Evolutionary conservation across 805 yeast genomes (phyloP).

Genomic region (Hanseniaspora lindneri): DNA sequence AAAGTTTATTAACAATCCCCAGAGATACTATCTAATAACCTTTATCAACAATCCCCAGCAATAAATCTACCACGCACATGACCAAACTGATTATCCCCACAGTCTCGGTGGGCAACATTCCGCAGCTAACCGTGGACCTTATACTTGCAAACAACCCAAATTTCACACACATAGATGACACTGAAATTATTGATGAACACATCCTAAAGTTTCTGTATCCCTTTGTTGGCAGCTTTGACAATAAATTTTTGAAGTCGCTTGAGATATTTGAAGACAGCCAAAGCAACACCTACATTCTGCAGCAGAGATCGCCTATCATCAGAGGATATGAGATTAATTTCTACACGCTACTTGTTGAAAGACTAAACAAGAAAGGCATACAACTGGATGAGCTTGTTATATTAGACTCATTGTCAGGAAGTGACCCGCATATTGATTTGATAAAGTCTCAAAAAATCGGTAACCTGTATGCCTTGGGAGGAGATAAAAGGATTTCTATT

Average conservation of each 20-base stretch:
- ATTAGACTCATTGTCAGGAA: constrained; percentile 60
- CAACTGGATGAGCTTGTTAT: constrained; percentile 40
- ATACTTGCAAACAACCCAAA: constrained; percentile 49
- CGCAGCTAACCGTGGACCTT: constrained; percentile 70
- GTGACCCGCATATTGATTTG: constrained; percentile 28
- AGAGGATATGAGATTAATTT: constrained; percentile 46
- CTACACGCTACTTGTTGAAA: constrained; percentile 38
- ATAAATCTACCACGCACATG: too few species aligned
- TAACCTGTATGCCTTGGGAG: constrained; percentile 7
- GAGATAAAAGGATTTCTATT: constrained; percentile 1
- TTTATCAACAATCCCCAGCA: too few species aligned
- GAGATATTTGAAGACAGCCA: constrained; percentile 46
- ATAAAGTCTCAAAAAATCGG: constrained; percentile 17
- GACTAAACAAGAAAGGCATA: constrained; percentile 29
- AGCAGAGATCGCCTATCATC: constrained; percentile 75
- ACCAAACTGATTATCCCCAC: constrained; percentile 60
- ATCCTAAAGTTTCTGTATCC: constrained; percentile 53
- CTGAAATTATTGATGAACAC: constrained; percentile 36
- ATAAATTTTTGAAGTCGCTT: constrained; percentile 43
- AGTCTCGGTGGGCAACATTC: constrained; percentile 79
- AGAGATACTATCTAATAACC: too few species aligned
- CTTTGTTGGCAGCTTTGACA: constrained; percentile 48
- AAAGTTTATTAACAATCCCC: too few species aligned
- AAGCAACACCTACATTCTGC: constrained; percentile 45
- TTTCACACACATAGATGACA: constrained; percentile 36